Conservation (phyloP, 1,284 basidiomycete species). For the Leucoagaricus sp. region DNA sequence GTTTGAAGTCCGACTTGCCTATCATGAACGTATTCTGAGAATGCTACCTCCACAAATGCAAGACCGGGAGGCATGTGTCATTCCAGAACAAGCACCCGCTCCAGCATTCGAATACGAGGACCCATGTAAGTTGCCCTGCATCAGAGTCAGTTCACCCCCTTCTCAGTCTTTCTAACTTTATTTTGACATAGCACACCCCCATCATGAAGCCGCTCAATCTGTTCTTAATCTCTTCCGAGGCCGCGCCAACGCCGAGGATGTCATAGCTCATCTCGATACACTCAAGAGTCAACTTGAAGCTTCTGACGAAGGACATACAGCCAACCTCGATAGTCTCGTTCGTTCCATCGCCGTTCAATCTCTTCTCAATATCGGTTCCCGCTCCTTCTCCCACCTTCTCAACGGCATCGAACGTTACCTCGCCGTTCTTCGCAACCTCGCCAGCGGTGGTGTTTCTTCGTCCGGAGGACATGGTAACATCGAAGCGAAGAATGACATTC, state of each 20-base stretch:
- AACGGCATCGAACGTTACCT: slow-evolving; percentile 98
- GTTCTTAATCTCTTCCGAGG: slow-evolving; percentile 82
- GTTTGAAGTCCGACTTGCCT: slow-evolving; percentile 89
- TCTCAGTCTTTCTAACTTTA: background rate
- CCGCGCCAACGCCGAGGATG: slow-evolving; percentile 76
- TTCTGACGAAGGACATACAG: slow-evolving; percentile 48
- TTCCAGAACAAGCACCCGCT: slow-evolving; percentile 77
- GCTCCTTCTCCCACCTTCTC: slow-evolving; percentile 97
- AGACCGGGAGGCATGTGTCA: slow-evolving; percentile 60
- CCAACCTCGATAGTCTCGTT: slow-evolving; percentile 68
- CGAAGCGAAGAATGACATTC: slow-evolving; percentile 70
- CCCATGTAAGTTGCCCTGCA: slow-evolving; percentile 54
- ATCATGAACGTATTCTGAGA: slow-evolving; percentile 91
- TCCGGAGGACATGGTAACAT: slow-evolving; percentile 42
- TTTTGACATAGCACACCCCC: slow-evolving; percentile 56
- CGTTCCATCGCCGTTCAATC: slow-evolving; percentile 88
- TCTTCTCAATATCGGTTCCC: slow-evolving; percentile 87
- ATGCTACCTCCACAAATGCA: slow-evolving; percentile 87
- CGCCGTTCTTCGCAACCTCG: slow-evolving; percentile 79
- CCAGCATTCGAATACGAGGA: slow-evolving; percentile 87
- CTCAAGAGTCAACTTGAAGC: slow-evolving; percentile 67
- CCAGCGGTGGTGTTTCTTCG: slow-evolving; percentile 43
- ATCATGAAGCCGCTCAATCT: slow-evolving; percentile 80
- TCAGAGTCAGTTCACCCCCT: background rate
- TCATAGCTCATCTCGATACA: slow-evolving; percentile 75